Conservation (phyloP, 805 yeast genomes). For the Barnettozyma wickerhamii region DNA sequence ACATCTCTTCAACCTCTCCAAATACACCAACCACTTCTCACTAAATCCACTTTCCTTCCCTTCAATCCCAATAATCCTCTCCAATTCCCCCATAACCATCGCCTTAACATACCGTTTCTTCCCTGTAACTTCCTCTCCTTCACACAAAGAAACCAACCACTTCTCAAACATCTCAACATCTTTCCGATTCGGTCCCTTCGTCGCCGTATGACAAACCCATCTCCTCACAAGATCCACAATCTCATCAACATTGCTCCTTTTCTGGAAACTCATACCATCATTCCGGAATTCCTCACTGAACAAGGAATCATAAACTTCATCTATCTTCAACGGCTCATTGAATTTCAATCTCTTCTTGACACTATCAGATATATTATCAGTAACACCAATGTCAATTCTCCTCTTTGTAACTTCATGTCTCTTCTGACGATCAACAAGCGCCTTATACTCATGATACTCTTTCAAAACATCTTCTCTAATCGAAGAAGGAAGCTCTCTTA, state of each 20-base stretch:
- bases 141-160: constrained; percentile 29
- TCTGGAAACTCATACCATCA: constrained; percentile 27
- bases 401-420: constrained; percentile 11
- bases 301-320: background rate
- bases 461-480: constrained; percentile 15
- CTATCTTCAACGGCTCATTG: background rate
- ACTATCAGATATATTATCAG: background rate
- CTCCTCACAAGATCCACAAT: constrained; percentile 28
- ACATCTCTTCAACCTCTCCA: no score
- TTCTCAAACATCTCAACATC: constrained; percentile 35
- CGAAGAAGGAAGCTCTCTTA: constrained; percentile 23
- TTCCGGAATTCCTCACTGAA: constrained; percentile 2
- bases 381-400: constrained; percentile 2
- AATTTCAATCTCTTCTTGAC: background rate
- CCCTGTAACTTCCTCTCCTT: background rate
- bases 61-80: background rate
- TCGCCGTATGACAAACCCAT: constrained; percentile 35
- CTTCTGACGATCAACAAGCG: constrained; percentile 9
- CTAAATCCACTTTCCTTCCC: no score
- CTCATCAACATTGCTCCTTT: constrained; percentile 28
- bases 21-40: no score
- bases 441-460: constrained; percentile 19
- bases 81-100: background rate
- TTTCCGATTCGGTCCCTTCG: constrained; percentile 34
- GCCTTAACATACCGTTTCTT: background rate